A percentile compares a stretch with the other conserved stretches of the same genome.
Conservation (phyloP, 2,329 filamentous ascomycete species). For the Parastagonospora nodorum region DNA sequence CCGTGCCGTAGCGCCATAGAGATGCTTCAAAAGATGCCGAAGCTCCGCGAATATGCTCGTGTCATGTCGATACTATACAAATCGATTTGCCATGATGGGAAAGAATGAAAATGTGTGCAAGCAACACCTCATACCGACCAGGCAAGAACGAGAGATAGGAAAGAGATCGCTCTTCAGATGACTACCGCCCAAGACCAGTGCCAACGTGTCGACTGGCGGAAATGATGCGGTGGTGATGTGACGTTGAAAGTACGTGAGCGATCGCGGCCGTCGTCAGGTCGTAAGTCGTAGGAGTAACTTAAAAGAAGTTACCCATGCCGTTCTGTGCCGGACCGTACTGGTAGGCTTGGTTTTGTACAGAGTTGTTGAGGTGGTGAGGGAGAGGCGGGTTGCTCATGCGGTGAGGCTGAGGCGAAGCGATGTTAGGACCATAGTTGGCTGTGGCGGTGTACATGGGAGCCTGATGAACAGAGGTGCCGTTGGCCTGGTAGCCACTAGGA, state of each 20-base stretch:
- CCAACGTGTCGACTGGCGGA: slow-evolving; percentile 25
- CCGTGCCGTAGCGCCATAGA: slow-evolving; percentile 31
- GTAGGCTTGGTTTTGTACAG: slow-evolving; percentile 49
- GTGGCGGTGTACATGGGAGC: slow-evolving; percentile 43
- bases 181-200: slow-evolving; percentile 27
- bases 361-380: slow-evolving; percentile 44
- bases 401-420: slow-evolving; percentile 42
- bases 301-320: slow-evolving; percentile 54
- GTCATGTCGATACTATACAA: slow-evolving; percentile 44
- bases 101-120: slow-evolving; percentile 15
- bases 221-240: slow-evolving; percentile 26
- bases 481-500: slow-evolving; percentile 9
- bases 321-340: slow-evolving; percentile 45
- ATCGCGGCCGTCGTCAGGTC: slow-evolving; percentile 52
- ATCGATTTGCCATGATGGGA: slow-evolving; percentile 26
- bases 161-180: slow-evolving; percentile 29
- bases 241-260: slow-evolving; percentile 18
- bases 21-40: slow-evolving; percentile 35
- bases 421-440: slow-evolving; percentile 42
- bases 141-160: slow-evolving; percentile 34
- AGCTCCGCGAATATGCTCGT: slow-evolving; percentile 41
- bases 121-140: slow-evolving; percentile 20
- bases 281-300: slow-evolving; percentile 50
- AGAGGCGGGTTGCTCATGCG: slow-evolving; percentile 45
- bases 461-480: slow-evolving; percentile 14